Percentiles rank a stretch among this genome's conserved stretches.
Evolutionary conservation across 257 asterid species (phyloP).

Genomic region (Echites panduratus): DNA sequence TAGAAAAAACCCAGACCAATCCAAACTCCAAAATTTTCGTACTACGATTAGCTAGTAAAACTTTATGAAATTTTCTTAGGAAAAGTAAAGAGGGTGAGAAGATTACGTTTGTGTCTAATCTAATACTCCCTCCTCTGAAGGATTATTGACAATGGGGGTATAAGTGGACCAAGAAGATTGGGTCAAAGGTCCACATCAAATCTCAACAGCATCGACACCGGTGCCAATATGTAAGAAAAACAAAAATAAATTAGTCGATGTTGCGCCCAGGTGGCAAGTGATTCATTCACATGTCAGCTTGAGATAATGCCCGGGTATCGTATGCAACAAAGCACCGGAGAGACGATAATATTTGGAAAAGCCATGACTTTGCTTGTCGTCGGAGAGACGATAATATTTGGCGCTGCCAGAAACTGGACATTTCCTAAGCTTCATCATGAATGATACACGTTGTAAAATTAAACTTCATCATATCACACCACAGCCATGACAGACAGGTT

Average conservation of each 20-base stretch:
- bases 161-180: slow-evolving; percentile 9
- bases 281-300: not conserved
- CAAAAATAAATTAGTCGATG: not conserved
- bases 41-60: too few relatives aligned
- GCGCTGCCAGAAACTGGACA: not conserved
- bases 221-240: not conserved
- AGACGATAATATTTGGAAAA: too few relatives aligned
- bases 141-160: not conserved
- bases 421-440: not conserved
- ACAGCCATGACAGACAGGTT: not conserved
- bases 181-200: slow-evolving; percentile 11
- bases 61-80: not conserved
- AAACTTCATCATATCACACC: not conserved
- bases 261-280: not conserved
- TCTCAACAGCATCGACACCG: not conserved
- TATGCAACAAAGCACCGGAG: not conserved
- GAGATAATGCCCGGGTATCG: not conserved
- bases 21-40: too few relatives aligned
- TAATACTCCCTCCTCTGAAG: too few relatives aligned
- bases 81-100: not conserved
- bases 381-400: not conserved
- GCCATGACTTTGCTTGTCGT: not conserved
- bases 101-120: not conserved
- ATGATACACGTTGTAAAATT: not conserved
- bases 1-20: too few relatives aligned